Base-by-base conservation (phyloP, 2,329 filamentous ascomycete species). In the Eutypella sp. region DNA sequence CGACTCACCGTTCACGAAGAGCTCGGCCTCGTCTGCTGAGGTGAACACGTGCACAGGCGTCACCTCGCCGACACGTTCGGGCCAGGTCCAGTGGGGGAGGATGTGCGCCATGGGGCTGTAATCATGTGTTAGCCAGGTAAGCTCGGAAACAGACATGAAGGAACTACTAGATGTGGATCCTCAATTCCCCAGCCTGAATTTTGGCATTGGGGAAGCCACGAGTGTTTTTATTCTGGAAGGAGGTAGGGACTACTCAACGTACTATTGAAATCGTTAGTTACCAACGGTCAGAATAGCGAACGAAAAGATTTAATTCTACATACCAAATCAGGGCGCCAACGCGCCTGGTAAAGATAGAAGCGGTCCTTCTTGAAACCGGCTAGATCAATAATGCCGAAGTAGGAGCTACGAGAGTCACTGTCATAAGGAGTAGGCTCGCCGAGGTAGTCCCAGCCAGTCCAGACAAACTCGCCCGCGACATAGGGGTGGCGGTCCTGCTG, bases 281-380 rank as follows among this genome's bases (percentile, higher is more conserved):
- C n/a, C n/a, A n/a, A n/a, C n/a, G n/a, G n/a, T n/a, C n/a, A n/a
- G n/a, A n/a, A n/a, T n/a, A n/a, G n/a, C n/a, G n/a, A n/a, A n/a
- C n/a, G n/a, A n/a, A n/a, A n/a, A 16, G 5, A 4, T 34, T 8
- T 9, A 2, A 15, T 34, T 34, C 15, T 3, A 34, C 31, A n/a
- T 34, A 34, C 31, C 31, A 75, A 44, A 15, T 74, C 69, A 0
- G 75, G 64, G 3, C 69, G 62, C 78, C 76, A 81, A 7, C 74
- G 69, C 0, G 75, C 59, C 53, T 79, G 77, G 48, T 80, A 81
- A 4, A 79, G 54, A 50, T 69, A 79, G 57, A 72, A 80, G 1
- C 76, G 65, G 47, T 80, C 76, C 58, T 81, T 81, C 45, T 66
- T 68, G 60, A 81, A 81, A 0, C 77, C 77, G 0, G 77, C 76